phyloP scores from a whole-genome alignment of 352 stramenopile species.

The Phytopythium litorale region DNA sequence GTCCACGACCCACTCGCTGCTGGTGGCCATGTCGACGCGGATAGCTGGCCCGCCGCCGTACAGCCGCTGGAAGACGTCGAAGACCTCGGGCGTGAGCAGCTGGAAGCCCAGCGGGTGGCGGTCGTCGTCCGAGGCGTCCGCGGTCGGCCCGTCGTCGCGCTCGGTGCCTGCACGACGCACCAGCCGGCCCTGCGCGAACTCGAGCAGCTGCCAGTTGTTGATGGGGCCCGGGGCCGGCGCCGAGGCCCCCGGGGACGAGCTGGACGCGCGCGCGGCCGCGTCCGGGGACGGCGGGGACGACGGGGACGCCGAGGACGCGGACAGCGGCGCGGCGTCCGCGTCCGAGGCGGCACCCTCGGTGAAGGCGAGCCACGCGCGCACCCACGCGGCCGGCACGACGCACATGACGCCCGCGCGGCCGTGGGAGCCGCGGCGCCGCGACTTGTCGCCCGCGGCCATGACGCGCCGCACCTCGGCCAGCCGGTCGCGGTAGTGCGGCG shows the following conservation, averaged over 20 bases:
- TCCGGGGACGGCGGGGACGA: neutral
- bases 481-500: conserved; percentile 53
- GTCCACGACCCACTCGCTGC: conserved; percentile 40
- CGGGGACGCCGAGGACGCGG: neutral
- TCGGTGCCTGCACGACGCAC: conserved; percentile 39
- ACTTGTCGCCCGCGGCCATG: conserved; percentile 58
- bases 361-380: conserved; percentile 64
- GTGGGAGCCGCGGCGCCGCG: conserved; percentile 40
- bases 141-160: conserved; percentile 11
- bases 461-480: conserved; percentile 65
- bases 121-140: neutral
- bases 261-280: neutral
- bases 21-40: conserved; percentile 28
- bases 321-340: neutral
- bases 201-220: conserved; percentile 56
- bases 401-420: conserved; percentile 46
- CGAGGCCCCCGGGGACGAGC: conserved; percentile 8
- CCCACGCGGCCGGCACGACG: conserved; percentile 54
- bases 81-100: conserved; percentile 60
- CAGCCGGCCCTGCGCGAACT: conserved; percentile 47
- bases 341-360: conserved; percentile 18
- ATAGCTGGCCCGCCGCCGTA: conserved; percentile 62
- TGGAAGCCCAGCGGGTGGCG: conserved; percentile 45
- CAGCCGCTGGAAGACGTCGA: conserved; percentile 62
- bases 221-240: conserved; percentile 36